Evolutionary conservation across 106 monocot species (phyloP), one percentile per base, ranked within the genome.

Genomic region (Acanthochlamys bracteata): DNA sequence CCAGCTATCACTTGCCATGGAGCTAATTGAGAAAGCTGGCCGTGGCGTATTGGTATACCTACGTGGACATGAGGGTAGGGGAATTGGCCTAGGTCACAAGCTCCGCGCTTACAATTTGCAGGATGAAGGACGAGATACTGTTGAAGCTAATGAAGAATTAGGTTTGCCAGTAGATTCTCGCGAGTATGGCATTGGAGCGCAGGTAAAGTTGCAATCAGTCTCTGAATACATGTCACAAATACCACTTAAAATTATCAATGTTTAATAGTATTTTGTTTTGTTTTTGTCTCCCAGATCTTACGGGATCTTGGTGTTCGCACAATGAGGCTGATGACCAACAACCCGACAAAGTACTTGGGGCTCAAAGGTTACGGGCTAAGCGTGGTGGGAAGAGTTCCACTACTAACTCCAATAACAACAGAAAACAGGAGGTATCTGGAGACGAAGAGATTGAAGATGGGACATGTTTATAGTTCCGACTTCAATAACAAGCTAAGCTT

Each of bases 381-480:
- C 25, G 65, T 85, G 24, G 71, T 57, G 8, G 64, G 65, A 26
- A 39, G 79, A 54, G 66, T 79, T 3, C 79, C 79, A 13, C 60
- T 85, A 27, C 20, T 85, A 11, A 80, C 84, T 13, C 84, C 80
- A 47, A 85, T 85, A 24, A 85, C 80, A 10, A 49, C 42, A 4
- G 84, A 85, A 70, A 85, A 85, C 68, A 77, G 20, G 49, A 71
- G 71, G 65, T 85, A 85, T 70, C 53, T 85, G 73, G 84, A 85
- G 65, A 71, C 84, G 0, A 85, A 85, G 51, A 74, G 74, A 55
- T 51, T 67, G 41, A 85, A 77, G 61, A 85, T 85, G 84, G 84
- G 84, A 10, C 84, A 85, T 20, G 53, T 80, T 39, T 85, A 85
- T 66, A 80, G 77, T 23, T 65, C 71, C 23, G 61, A 82, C 4